Percentiles rank a stretch among this genome's conserved stretches.
phyloP scores from a whole-genome alignment of 306 rosid genomes.

The Vicia faba region DNA sequence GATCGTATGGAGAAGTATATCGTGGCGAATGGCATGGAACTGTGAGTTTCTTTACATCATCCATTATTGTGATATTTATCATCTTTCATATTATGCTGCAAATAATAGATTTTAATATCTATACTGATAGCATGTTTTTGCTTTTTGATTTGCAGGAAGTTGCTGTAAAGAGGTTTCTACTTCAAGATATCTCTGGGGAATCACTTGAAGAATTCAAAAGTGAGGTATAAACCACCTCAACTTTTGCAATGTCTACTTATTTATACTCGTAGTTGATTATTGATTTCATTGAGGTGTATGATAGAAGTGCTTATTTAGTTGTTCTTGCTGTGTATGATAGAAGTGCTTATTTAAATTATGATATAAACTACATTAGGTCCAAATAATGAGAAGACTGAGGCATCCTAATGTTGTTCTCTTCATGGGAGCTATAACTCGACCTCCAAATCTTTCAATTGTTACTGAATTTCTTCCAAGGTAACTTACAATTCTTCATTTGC shows the following conservation, averaged over 20 bases:
- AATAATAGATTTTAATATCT: background rate
- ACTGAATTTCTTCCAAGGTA: slow-evolving; percentile 99
- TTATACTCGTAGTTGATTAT: slow-evolving; percentile 26
- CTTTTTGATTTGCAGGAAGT: slow-evolving; percentile 67
- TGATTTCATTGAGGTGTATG: slow-evolving; percentile 19
- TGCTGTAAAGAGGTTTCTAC: slow-evolving; percentile 91
- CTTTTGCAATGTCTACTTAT: slow-evolving; percentile 24
- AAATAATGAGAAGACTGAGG: slow-evolving; percentile 88
- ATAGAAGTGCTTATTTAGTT: slow-evolving; percentile 32
- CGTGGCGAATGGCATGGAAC: slow-evolving; percentile 99
- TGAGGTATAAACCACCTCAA: slow-evolving; percentile 64
- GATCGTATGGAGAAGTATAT: slow-evolving; percentile 97
- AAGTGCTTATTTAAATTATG: slow-evolving; percentile 38
- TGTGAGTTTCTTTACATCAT: slow-evolving; percentile 60
- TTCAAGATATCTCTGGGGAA: slow-evolving; percentile 84
- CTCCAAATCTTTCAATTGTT: slow-evolving; percentile 94
- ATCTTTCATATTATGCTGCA: slow-evolving; percentile 28
- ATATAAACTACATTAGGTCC: slow-evolving; percentile 64
- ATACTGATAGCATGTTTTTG: slow-evolving; percentile 32
- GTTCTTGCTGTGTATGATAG: slow-evolving; percentile 20
- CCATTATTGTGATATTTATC: slow-evolving; percentile 17
- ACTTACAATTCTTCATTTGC: slow-evolving; percentile 39
- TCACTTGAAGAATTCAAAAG: slow-evolving; percentile 89
- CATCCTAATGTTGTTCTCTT: slow-evolving; percentile 99
- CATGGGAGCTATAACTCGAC: slow-evolving; percentile 97